Conservation (phyloP, 106 monocot species). For the Apostasia ramifera region DNA sequence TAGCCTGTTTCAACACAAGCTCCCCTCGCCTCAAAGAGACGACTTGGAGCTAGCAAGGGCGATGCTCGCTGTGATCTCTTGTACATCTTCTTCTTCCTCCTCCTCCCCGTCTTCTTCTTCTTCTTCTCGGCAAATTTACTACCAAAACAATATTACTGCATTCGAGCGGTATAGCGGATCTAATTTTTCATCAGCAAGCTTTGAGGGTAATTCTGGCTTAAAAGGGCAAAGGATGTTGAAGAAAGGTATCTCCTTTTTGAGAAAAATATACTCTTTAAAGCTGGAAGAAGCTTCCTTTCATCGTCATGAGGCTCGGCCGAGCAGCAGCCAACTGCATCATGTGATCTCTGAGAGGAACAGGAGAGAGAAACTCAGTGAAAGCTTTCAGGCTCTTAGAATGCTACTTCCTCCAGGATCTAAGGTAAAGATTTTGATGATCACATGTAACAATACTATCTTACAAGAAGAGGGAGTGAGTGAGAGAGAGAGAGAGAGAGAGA, state of each 20-base stretch:
- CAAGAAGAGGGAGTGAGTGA: too few relatives aligned
- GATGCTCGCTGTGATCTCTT: conserved; percentile 60
- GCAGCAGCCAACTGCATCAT: conserved; percentile 57
- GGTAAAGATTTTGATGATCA: conserved; percentile 18
- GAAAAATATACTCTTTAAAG: conserved; percentile 15
- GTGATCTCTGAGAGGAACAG: conserved; percentile 82
- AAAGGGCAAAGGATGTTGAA: conserved; percentile 57
- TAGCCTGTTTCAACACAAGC: not conserved
- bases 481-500: too few relatives aligned
- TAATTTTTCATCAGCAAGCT: not conserved
- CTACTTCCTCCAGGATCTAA: conserved; percentile 62
- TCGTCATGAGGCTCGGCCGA: conserved; percentile 1
- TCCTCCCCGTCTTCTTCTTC: conserved; percentile 4
- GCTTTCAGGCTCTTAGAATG: conserved; percentile 48
- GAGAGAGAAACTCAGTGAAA: conserved; percentile 65
- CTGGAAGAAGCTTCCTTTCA: not conserved
- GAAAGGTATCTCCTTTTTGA: conserved; percentile 26
- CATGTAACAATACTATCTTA: not conserved
- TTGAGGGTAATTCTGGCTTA: not conserved
- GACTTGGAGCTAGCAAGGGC: conserved; percentile 51
- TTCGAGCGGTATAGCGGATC: conserved; percentile 38
- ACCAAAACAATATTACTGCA: not conserved
- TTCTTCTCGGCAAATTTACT: not conserved
- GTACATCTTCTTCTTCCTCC: conserved; percentile 7
- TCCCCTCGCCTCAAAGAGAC: conserved; percentile 29